Percentiles rank a stretch among this genome's conserved stretches.
Evolutionary conservation across 2,329 filamentous ascomycete genomes (phyloP).

Genomic region (Laburnicola sp.): DNA sequence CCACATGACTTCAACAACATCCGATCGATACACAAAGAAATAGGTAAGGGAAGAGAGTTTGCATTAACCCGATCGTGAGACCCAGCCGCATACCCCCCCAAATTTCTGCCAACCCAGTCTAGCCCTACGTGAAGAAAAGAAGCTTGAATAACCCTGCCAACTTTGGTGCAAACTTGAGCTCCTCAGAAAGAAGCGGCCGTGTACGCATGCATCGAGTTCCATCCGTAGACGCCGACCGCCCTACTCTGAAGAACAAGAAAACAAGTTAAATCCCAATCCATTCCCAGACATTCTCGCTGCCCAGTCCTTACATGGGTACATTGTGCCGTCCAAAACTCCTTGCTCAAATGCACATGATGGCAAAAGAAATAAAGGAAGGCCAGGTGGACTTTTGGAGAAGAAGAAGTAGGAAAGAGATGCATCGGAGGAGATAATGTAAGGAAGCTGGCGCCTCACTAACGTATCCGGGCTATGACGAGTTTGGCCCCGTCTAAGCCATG

Average conservation of each 20-base stretch:
- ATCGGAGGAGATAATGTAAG: constrained; percentile 3
- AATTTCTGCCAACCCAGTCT: constrained; percentile 1
- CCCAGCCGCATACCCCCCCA: neutral
- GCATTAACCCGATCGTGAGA: neutral
- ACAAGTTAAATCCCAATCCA: neutral
- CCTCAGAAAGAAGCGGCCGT: neutral
- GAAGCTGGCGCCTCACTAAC: constrained; percentile 19
- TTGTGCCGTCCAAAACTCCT: constrained; percentile 8
- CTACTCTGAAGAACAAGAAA: neutral
- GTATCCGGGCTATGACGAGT: constrained; percentile 12
- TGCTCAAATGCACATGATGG: constrained; percentile 9
- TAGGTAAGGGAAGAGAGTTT: neutral
- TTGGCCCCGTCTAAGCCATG: constrained; percentile 7
- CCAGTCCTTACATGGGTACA: constrained; percentile 2
- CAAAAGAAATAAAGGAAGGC: constrained; percentile 1
- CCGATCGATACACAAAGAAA: no score
- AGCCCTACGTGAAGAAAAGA: neutral
- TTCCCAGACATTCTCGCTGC: neutral
- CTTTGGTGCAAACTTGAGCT: neutral
- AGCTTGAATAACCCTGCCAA: neutral
- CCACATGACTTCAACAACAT: no score
- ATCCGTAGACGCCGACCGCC: constrained; percentile 8
- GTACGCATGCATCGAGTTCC: constrained; percentile 2
- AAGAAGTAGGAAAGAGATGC: neutral
- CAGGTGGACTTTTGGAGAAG: neutral